These are phyloP conservation scores for Juglanconis juglandina DNA, from an alignment of 2,329 filamentous ascomycete species.

Conservation along the genomic window DNA sequence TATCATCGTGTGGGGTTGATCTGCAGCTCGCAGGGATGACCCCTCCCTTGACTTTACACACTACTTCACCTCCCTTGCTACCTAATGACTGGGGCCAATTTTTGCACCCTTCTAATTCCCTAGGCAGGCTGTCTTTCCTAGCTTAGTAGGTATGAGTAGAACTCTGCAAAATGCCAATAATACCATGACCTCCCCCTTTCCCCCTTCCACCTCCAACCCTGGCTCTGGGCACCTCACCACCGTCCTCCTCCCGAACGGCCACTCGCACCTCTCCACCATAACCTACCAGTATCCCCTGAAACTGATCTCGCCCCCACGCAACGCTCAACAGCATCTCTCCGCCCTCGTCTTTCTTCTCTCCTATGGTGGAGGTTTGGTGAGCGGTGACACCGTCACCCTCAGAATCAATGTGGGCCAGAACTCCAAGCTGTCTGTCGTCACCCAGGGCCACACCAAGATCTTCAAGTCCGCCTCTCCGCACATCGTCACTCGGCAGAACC, in stretches of 20 bases:
- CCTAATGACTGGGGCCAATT: background rate
- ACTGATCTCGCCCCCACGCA: conserved; percentile 75
- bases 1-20: background rate
- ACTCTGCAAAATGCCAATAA: conserved; percentile 12
- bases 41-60: background rate
- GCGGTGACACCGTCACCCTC: conserved; percentile 77
- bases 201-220: conserved; percentile 66
- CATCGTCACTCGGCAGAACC: conserved; percentile 54
- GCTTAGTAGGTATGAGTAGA: background rate
- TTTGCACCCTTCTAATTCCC: no score
- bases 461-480: conserved; percentile 70
- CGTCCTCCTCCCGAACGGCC: conserved; percentile 65
- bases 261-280: conserved; percentile 69
- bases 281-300: conserved; percentile 95
- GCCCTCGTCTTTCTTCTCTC: conserved; percentile 85
- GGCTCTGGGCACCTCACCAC: conserved; percentile 78
- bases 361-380: conserved; percentile 90
- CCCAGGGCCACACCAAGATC: conserved; percentile 87
- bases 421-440: conserved; percentile 66
- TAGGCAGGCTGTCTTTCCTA: background rate
- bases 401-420: conserved; percentile 60
- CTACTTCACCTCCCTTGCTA: background rate
- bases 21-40: background rate
- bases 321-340: conserved; percentile 57
- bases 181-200: conserved; percentile 67